These are phyloP conservation scores for Trichoderma harzianum DNA, from an alignment of 2,329 filamentous ascomycete genomes.

Conservation along the genomic window DNA sequence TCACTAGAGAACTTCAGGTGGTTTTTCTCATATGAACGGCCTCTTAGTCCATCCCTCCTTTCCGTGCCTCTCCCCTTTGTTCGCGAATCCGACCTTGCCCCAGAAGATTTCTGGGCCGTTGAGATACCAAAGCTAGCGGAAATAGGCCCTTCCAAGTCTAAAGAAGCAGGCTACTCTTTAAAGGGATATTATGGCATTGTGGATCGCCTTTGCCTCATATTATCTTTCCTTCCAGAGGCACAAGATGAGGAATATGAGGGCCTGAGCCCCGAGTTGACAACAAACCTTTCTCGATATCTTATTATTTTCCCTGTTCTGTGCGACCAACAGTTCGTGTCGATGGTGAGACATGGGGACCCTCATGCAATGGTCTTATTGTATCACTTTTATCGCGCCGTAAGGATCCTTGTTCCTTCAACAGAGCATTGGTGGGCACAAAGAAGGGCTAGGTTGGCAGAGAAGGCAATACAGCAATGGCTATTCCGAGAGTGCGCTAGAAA, in stretches of 20 bases:
- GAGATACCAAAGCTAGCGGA: not conserved
- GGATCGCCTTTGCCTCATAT: not conserved
- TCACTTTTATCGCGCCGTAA: slow-evolving; percentile 1
- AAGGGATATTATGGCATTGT: not conserved
- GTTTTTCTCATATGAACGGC: not conserved
- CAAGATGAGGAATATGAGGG: not conserved
- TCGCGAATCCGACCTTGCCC: not conserved
- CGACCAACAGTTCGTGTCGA: not conserved
- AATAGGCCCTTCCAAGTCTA: not conserved
- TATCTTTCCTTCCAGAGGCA: not conserved
- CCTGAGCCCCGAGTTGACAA: not conserved
- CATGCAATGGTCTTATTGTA: not conserved
- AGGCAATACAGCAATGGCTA: not conserved
- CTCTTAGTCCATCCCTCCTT: not conserved
- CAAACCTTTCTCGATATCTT: not conserved
- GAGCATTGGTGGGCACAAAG: not conserved
- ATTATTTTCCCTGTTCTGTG: not conserved
- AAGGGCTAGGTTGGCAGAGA: not conserved
- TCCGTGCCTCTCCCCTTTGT: not conserved
- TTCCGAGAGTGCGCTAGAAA: not conserved
- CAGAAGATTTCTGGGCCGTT: not conserved
- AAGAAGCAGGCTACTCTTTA: not conserved
- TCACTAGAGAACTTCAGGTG: not conserved
- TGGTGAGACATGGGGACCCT: not conserved
- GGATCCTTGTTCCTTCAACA: not conserved